phyloP scores from a whole-genome alignment of 208 protist genomes.

The Sergeia podlipaevii region DNA sequence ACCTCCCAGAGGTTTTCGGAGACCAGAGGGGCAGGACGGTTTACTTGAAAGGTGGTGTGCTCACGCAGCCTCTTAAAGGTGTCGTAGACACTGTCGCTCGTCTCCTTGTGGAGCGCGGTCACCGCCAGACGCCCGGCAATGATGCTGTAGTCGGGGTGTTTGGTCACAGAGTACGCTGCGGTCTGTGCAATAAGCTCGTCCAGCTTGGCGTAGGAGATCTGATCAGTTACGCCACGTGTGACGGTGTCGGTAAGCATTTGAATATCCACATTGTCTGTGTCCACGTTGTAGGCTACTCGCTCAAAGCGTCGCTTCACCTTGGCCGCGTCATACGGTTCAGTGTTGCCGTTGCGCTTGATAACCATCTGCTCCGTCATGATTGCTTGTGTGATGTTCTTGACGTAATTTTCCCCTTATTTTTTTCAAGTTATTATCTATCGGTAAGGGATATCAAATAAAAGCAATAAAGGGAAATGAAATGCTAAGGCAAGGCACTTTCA shows the following conservation, averaged over 20 bases:
- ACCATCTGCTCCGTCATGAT: slow-evolving; percentile 23
- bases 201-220: slow-evolving; percentile 89
- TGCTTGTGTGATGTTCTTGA: slow-evolving; percentile 1
- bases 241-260: slow-evolving; percentile 88
- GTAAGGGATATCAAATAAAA: too few species aligned
- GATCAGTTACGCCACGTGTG: slow-evolving; percentile 74
- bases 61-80: slow-evolving; percentile 89
- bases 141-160: slow-evolving; percentile 97
- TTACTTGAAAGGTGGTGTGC: slow-evolving; percentile 87
- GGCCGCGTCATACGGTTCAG: slow-evolving; percentile 40
- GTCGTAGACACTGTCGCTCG: slow-evolving; percentile 83
- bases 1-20: slow-evolving; percentile 91
- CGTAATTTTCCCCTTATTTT: too few species aligned
- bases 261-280: slow-evolving; percentile 58
- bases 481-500: too few species aligned
- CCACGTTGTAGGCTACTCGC: slow-evolving; percentile 37
- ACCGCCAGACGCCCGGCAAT: slow-evolving; percentile 97
- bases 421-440: too few species aligned
- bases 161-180: slow-evolving; percentile 94
- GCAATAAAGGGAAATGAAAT: too few species aligned
- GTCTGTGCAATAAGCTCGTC: slow-evolving; percentile 97
- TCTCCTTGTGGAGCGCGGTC: slow-evolving; percentile 97
- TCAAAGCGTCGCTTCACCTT: slow-evolving; percentile 61
- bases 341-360: slow-evolving; percentile 65
- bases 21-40: slow-evolving; percentile 87